Base-by-base conservation (phyloP, 202 grass and related monocot species). In the Saccharum hybrid region DNA sequence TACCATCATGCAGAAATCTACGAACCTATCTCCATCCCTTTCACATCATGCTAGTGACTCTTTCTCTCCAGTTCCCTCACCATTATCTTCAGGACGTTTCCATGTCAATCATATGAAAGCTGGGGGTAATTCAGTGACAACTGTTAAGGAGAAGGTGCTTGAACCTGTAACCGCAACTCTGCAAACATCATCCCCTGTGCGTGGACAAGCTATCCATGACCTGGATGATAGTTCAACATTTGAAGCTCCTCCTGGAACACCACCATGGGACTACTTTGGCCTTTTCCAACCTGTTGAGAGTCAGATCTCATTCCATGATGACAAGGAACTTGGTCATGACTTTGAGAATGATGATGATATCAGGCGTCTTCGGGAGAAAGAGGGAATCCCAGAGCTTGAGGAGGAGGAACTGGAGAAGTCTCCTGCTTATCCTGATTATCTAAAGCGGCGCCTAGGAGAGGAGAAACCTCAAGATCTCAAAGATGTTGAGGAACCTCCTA, bases 191-290 rank as follows among this genome's bases (percentile, higher is more conserved):
- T 86, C 82, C 66, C 71, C 84, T 28, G 60, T 86, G 68, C 85
- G 59, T 62, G 88, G 75, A 80, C 78, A 71, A 75, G 31, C 57
- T 65, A 54, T 79, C 70, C 76, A 84, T 45, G 86, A 90, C 70
- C 75, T 81, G 69, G 93, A 93, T 90, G 89, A 94, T 71, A 92
- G 66, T 81, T 90, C 79, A 60, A 88, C 88, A 23, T 92, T 84
- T 30, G 93, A 99, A 88, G 84, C 89, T 85, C 85, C 83, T 76
- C 85, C 84, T 0, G 88, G 88, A 52, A 90, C 93, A 54, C 90
- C 88, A 33, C 86, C 88, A 52, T 99, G 96, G 96, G 96, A 99
- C 61, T 99, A 94, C 90, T 99, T 99, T 89, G 93, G 91, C 28
- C 76, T 99, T 76, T 99, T 96, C 81, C 88, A 90, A 71, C 86